Evolutionary conservation across 306 rosid genomes (phyloP), one percentile per base, ranked within the genome.

Genomic region (Dalbergia cultrata): DNA sequence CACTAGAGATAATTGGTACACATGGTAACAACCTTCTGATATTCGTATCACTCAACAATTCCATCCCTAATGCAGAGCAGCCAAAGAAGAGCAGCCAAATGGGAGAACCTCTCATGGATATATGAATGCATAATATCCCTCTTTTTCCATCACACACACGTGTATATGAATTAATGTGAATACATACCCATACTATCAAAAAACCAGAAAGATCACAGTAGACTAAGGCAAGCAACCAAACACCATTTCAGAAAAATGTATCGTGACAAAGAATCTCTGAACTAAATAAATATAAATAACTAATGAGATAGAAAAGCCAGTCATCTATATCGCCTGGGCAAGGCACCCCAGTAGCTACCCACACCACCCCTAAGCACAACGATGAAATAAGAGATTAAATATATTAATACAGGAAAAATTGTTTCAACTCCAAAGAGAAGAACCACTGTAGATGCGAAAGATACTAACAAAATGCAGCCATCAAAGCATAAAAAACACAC

Each of bases 141-240:
- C 45, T 16, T 43, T 13, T 57, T 53, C 21, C 62, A 72, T 50
- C 63, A 60, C 21, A 10, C 14, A 3, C 54, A 8, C 18, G 74
- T 13, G 53, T 33, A 18, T 35, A 34, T n/a, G 5, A 71, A 3
- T 37, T 17, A 22, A 64, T 70, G 33, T 22, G 8, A 80, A 64
- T 70, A 14, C 61, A 80, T 49, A 73, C 52, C 11, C 50, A 34
- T 43, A 49, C 71, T 50, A 35, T 67, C 43, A 33, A 65, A 65
- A 64, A 58, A 73, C 54, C 17, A 50, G 13, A 52, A 16, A 50
- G 50, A 59, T 70, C 72, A 71, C 21, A 14, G 68, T 8, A 21
- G 57, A 81, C 75, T 67, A 75, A 17, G 31, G 54, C 69, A 52
- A 14, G 14, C 50, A 52, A 49, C 16, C 13, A 13, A 52, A 67